Percentiles rank a stretch among this genome's conserved stretches.
These are phyloP conservation scores for Apiospora sp. DNA, from an alignment of 2,329 filamentous ascomycete genomes.

Conservation along the genomic window DNA sequence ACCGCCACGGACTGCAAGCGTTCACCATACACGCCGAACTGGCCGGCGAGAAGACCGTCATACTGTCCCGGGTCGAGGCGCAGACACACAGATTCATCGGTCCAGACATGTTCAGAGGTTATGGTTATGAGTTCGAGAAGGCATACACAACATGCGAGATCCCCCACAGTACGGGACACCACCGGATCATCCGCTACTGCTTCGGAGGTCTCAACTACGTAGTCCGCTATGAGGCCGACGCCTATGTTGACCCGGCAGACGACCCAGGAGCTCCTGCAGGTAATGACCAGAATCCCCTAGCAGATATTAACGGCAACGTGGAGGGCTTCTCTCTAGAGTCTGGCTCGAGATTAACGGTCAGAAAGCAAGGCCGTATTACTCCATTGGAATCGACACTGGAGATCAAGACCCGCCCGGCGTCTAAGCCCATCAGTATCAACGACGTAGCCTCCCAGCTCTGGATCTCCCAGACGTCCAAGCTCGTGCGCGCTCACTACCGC, in stretches of 20 bases:
- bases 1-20: constrained; percentile 37
- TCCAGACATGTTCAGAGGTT: constrained; percentile 49
- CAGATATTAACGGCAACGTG: constrained; percentile 35
- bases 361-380: constrained; percentile 41
- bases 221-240: constrained; percentile 54
- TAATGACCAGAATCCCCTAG: neutral
- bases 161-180: constrained; percentile 50
- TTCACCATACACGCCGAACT: constrained; percentile 54
- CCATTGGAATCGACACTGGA: constrained; percentile 50
- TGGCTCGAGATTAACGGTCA: constrained; percentile 41
- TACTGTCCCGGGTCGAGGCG: constrained; percentile 48
- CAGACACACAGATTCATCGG: constrained; percentile 40
- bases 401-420: constrained; percentile 51
- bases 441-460: constrained; percentile 53
- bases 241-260: constrained; percentile 41
- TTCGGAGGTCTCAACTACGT: constrained; percentile 51
- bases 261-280: constrained; percentile 18
- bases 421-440: constrained; percentile 42
- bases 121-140: constrained; percentile 55
- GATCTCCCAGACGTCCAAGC: constrained; percentile 55
- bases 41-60: constrained; percentile 42
- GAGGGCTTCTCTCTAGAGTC: constrained; percentile 36
- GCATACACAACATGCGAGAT: constrained; percentile 48
- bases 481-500: constrained; percentile 53
- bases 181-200: constrained; percentile 53